Conservation (phyloP, 2,329 filamentous ascomycete genomes). For the Pyrenophora teres region DNA sequence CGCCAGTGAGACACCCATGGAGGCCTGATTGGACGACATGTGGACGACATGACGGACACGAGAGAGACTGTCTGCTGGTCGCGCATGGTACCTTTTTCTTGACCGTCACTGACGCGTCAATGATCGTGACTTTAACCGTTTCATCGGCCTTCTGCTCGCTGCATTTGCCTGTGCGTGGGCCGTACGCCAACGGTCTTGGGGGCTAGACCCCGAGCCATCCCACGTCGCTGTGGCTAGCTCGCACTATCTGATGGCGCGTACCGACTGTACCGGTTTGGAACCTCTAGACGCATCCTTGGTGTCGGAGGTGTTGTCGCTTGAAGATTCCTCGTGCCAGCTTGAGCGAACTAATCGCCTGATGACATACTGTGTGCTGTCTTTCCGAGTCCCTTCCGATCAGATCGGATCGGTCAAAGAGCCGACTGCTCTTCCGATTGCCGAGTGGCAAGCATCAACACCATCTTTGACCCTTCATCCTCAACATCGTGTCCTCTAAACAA, state of each 20-base stretch:
- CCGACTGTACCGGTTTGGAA: not conserved
- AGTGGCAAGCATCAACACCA: constrained; percentile 3
- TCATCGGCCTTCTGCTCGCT: constrained; percentile 4
- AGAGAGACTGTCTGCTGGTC: constrained; percentile 3
- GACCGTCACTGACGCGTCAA: constrained; percentile 16
- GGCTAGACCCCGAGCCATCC: not conserved
- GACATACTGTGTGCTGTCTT: not conserved
- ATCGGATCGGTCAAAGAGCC: constrained; percentile 5
- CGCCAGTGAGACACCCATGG: constrained; percentile 1
- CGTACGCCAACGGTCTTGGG: not conserved
- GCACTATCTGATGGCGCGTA: constrained; percentile 3
- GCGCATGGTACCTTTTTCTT: constrained; percentile 10
- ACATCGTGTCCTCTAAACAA: not conserved
- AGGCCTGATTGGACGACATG: constrained; percentile 6
- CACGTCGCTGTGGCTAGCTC: not conserved
- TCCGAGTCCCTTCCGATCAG: constrained; percentile 11
- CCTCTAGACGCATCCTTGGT: not conserved
- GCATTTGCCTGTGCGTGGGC: too few species aligned
- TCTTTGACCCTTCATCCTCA: not conserved
- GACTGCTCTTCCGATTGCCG: constrained; percentile 10
- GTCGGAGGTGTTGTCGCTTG: not conserved
- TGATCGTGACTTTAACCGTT: constrained; percentile 9
- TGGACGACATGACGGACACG: constrained; percentile 1
- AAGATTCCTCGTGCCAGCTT: not conserved
- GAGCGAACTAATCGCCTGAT: not conserved